Percentiles rank a stretch among this genome's conserved stretches.
Conservation (phyloP, 2,329 filamentous ascomycete species). For the Fusarium luffae region DNA sequence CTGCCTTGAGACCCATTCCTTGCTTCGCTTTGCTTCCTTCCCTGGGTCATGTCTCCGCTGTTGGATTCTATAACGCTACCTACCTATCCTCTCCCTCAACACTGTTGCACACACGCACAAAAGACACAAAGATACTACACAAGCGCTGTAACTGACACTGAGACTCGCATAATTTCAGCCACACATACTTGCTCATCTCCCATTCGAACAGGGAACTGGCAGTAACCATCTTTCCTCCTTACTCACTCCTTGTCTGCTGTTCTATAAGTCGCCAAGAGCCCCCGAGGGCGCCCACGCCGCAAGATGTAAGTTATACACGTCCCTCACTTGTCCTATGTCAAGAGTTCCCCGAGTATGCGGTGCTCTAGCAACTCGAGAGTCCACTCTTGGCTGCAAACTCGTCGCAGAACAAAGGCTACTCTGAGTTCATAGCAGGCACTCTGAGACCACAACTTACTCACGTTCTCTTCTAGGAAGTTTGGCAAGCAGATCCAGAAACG, state of each 20-base stretch:
- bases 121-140: constrained; percentile 32
- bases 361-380: constrained; percentile 12
- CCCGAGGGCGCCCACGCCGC: constrained; percentile 42
- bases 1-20: constrained; percentile 24
- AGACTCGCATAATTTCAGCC: constrained; percentile 40
- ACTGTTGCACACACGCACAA: constrained; percentile 34
- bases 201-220: constrained; percentile 13
- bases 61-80: constrained; percentile 25
- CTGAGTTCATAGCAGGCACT: not conserved
- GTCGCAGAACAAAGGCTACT: constrained; percentile 5
- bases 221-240: constrained; percentile 17
- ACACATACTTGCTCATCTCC: constrained; percentile 29
- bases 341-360: constrained; percentile 7
- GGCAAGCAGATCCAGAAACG: constrained; percentile 99
- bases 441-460: constrained; percentile 23
- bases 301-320: constrained; percentile 50
- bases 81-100: constrained; percentile 27
- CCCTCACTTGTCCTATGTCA: constrained; percentile 12
- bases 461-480: constrained; percentile 81
- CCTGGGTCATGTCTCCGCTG: constrained; percentile 17
- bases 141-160: constrained; percentile 38
- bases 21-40: constrained; percentile 19
- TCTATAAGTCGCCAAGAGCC: constrained; percentile 38
- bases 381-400: constrained; percentile 1
- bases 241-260: constrained; percentile 24